Base-by-base conservation (phyloP, 495 filamentous ascomycete species). In the Beverwykella pulmonaria region DNA sequence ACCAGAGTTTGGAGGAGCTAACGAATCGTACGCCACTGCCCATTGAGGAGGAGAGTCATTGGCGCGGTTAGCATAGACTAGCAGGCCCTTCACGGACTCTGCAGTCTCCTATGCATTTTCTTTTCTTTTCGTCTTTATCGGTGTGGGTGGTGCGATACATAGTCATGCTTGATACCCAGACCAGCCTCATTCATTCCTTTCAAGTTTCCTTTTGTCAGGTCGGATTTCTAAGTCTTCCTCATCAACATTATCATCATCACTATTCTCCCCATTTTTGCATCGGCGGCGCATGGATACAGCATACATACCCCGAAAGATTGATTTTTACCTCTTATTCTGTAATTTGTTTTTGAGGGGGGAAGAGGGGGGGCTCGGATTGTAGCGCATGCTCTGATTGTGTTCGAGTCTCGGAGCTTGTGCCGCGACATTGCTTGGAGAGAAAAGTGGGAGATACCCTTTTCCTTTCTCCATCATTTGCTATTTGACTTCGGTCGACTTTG, bases 1-100 rank as follows among this genome's bases (percentile, higher is more conserved):
- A 65, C 53, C 54, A 65, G 61, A 68, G 63, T 23, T 27, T 71
- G 48, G 68, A 71, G 34, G 49, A 55, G 15, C 27, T 71, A 26
- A 22, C 46, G 19, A 60, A 25, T 25, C 15, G 60, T 41, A 71
- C 69, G 49, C 72, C 70, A 15, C 60, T 74, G 72, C 70, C 70
- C 39, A 69, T 74, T 54, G 72, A 74, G 29, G 72, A 74, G 70
- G 72, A 74, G 61, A 60, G 47, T 29, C 32, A 63, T 20, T 74
- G 72, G 72, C 53, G 72, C n/a, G 72, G 63, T 57, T 74, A 71
- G 46, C 2, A 46, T 12, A 44, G 8, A n/a, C 39, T 5, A 4
- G 12, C 12, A 34, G 30, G 30, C 30, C 30, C 30, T 5, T 34
- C 12, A 34, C 12, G 30, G 12, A 12, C 5, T 12, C 12, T 5